Conservation (phyloP, 169 alveolate species). For the Besnoitia besnoiti region DNA sequence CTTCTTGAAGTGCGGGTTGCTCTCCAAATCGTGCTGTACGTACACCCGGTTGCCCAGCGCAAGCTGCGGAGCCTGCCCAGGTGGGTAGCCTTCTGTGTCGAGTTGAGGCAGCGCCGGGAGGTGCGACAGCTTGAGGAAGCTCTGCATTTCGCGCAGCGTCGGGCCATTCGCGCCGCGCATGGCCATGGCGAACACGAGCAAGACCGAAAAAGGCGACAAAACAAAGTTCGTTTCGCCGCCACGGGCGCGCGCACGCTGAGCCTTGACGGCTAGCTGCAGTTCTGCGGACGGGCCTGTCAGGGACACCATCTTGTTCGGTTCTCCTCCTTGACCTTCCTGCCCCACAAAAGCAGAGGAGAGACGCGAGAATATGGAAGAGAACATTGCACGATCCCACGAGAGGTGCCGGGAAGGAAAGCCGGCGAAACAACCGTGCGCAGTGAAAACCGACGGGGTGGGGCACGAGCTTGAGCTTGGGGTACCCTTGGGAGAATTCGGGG, state of each 20-base stretch:
- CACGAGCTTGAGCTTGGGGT: too few relatives aligned
- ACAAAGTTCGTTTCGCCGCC: constrained; percentile 55
- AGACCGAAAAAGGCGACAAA: constrained; percentile 59
- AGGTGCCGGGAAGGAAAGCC: too few relatives aligned
- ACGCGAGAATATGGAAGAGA: too few relatives aligned
- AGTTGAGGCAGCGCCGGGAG: constrained; percentile 40
- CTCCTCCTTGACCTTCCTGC: neutral
- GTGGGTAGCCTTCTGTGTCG: neutral
- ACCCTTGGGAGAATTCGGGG: too few relatives aligned
- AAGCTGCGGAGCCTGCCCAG: neutral
- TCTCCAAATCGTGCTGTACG: constrained; percentile 4
- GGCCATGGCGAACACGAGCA: constrained; percentile 52
- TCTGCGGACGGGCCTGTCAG: neutral
- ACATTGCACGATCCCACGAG: too few relatives aligned
- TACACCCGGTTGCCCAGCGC: constrained; percentile 50
- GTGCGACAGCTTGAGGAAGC: neutral
- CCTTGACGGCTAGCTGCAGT: neutral
- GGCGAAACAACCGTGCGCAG: too few relatives aligned
- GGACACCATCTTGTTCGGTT: neutral
- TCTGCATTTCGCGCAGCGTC: constrained; percentile 45
- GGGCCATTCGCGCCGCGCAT: constrained; percentile 55
- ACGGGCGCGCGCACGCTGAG: neutral
- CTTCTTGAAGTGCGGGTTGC: neutral
- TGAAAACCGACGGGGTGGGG: too few relatives aligned
- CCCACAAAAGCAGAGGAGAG: neutral